Evolutionary conservation across 345 rosid genomes (phyloP), one percentile per base, ranked within the genome.

Genomic region (Euclidium syriacum): DNA sequence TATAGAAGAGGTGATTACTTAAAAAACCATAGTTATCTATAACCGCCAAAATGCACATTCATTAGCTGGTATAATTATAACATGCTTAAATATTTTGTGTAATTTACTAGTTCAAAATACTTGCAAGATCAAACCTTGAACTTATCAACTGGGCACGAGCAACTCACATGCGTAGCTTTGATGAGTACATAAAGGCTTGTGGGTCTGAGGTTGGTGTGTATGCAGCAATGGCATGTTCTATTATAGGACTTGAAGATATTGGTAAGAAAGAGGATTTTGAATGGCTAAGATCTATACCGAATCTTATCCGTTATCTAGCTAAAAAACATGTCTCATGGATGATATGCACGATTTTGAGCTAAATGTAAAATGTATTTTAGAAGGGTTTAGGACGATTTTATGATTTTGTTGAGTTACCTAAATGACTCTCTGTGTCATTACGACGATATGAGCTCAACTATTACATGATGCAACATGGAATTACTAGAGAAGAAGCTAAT

Each of bases 361-460:
- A n/a, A n/a, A n/a, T n/a, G n/a, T n/a, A n/a, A n/a, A n/a, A n/a
- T n/a, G n/a, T n/a, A n/a, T n/a, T n/a, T n/a, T 46, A 19, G 0
- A 18, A 17, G 12, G 9, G 14, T 6, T n/a, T n/a, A n/a, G n/a
- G n/a, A n/a, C n/a, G n/a, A n/a, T n/a, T n/a, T n/a, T n/a, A n/a
- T n/a, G n/a, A n/a, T 14, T 43, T 15, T 6, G 3, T 43, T 15
- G 6, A 2, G 2, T 27, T 27, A 40, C 15, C 6, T n/a, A n/a
- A n/a, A n/a, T 40, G 16, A 5, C 5, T 29, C 5, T 5, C 10
- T 10, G 4, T 36, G 12, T 36, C 5, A 46, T 46, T 18, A 19
- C 25, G 78, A 74, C 74, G 62, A 69, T 76, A 47, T 30, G 38
- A 36, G 8, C 6, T 49, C 17, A n/a, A 23, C 26, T 24, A 2